Evolutionary conservation across 768 basidiomycete genomes (phyloP).

Genomic region (Mycena kentingensis): DNA sequence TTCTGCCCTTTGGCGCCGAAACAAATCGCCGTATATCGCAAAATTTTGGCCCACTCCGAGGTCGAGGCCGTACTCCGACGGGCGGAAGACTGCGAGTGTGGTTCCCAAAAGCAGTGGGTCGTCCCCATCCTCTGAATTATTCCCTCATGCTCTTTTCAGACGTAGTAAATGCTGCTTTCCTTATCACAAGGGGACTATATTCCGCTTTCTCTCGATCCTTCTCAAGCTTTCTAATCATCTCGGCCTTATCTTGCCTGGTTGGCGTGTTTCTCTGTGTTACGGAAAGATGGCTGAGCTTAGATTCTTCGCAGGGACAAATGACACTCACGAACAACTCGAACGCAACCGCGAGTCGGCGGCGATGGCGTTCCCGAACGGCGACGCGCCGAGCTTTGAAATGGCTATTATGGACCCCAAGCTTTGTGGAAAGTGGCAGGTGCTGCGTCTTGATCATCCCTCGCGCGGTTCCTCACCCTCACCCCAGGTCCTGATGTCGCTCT

Average conservation of each 20-base stretch:
- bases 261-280: conserved; percentile 3
- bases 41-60: conserved; percentile 60
- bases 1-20: conserved; percentile 83
- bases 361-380: conserved; percentile 60
- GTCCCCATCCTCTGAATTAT: background rate
- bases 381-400: conserved; percentile 59
- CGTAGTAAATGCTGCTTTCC: conserved; percentile 45
- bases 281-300: background rate
- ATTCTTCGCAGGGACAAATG: conserved; percentile 55
- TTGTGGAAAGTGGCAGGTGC: conserved; percentile 85
- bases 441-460: conserved; percentile 27
- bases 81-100: conserved; percentile 75
- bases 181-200: conserved; percentile 62
- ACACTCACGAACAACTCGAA: conserved; percentile 56
- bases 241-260: conserved; percentile 82
- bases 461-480: background rate
- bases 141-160: conserved; percentile 29
- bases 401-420: conserved; percentile 64
- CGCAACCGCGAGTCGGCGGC: conserved; percentile 65
- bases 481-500: conserved; percentile 61
- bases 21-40: conserved; percentile 76
- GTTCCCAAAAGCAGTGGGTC: conserved; percentile 56
- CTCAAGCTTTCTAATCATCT: conserved; percentile 91
- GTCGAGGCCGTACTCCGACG: conserved; percentile 74
- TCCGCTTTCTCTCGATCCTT: conserved; percentile 79